phyloP scores from a whole-genome alignment of 2,329 filamentous ascomycete species.

The Talaromyces sp. region DNA sequence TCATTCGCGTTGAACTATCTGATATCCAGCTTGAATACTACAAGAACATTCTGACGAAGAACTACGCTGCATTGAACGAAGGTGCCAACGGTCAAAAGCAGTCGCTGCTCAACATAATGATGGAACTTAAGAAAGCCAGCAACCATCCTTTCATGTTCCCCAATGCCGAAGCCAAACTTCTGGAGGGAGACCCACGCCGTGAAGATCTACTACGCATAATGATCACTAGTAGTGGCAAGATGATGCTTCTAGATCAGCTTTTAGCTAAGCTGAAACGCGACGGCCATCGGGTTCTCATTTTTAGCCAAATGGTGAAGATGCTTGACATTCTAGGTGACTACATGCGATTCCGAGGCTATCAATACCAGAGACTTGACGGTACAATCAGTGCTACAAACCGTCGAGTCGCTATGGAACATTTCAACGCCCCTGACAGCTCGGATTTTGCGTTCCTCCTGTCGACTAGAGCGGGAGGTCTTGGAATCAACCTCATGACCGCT shows the following conservation, averaged over 20 bases:
- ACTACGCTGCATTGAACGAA: conserved; percentile 90
- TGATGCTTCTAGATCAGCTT: conserved; percentile 98
- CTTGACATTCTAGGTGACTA: conserved; percentile 95
- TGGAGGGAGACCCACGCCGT: conserved; percentile 73
- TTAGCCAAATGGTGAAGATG: conserved; percentile 99
- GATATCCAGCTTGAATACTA: conserved; percentile 98
- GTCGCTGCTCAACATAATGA: conserved; percentile 95
- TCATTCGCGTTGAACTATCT: conserved; percentile 93
- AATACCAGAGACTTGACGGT: conserved; percentile 91
- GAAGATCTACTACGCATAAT: conserved; percentile 90
- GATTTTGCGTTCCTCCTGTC: conserved; percentile 97
- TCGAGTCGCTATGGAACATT: conserved; percentile 94
- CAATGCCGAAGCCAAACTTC: conserved; percentile 83
- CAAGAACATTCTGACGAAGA: conserved; percentile 96
- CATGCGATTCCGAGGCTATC: conserved; percentile 85
- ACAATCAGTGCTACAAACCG: conserved; percentile 86
- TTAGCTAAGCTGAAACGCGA: conserved; percentile 89
- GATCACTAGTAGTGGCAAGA: conserved; percentile 96
- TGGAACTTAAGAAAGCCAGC: conserved; percentile 98
- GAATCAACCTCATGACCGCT: conserved; percentile 98
- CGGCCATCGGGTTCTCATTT: conserved; percentile 92
- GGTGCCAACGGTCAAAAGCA: conserved; percentile 89
- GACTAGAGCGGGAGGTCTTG: conserved; percentile 92
- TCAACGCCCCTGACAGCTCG: conserved; percentile 92
- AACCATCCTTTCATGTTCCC: conserved; percentile 99